Base-by-base conservation (phyloP, 768 basidiomycete genomes). In the Termitomyces sp. region DNA sequence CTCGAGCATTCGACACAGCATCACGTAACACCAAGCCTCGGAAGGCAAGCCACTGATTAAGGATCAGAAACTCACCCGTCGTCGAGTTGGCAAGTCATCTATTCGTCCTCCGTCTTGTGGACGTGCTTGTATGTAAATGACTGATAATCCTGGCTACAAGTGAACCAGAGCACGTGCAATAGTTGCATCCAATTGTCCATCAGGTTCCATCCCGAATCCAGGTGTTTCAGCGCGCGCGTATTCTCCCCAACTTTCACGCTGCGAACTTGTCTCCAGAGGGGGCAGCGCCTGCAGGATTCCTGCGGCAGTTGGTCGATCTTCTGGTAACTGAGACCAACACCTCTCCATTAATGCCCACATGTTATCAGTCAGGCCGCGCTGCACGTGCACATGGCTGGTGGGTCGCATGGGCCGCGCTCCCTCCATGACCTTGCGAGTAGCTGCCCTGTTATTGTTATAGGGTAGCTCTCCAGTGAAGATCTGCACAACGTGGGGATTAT, bases 291-390 rank as follows among this genome's bases (percentile, higher is more conserved):
- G 40, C 22, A 51, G 20, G 4, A 57, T 45, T 24, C 51, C 32
- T 33, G 22, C 13, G 9, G 33, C 56, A 44, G 22, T 57, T 43
- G 56, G 56, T 24, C 56, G 50, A 11, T 36, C 1, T 52, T 26
- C 32, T 11, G 56, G 32, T 3, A 9, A 32, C 0, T 40, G 14
- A 43, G 40, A 44, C 56, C 56, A 57, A 33, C 56, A 57, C 18
- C 9, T 45, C 33, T 44, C 30, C 43, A 57, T 51, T 24, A 57
- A 45, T 33, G n/a, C 49, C 56, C 56, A 57, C 40, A 57, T 52
- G 3, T 3, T 5, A 43, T 57, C 49, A 1, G 33, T 57, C 43
- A 57, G 14, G 13, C 56, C 56, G 40, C 48, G 50, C 14, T 45
- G 20, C 24, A 45, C 3, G 28, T 44, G 13, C 1, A 36, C 1